Evolutionary conservation across 2,329 filamentous ascomycete species (phyloP), one percentile per base, ranked within the genome.

Genomic region (Proliferodiscus dingleyae): DNA sequence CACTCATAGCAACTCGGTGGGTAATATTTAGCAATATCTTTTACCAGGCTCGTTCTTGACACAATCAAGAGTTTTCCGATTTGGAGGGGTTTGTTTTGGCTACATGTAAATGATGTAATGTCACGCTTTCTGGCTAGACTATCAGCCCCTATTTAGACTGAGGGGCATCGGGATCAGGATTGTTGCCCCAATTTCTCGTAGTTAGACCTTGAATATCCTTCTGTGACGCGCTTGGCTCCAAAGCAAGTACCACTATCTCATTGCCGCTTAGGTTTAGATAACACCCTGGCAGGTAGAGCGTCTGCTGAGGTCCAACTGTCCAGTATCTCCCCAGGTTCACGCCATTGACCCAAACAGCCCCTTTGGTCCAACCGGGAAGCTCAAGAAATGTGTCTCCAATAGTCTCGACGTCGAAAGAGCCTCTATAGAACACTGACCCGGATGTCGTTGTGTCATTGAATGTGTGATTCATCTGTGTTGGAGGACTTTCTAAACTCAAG

Each of bases 261-360:
- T 73, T 73, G 0, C 21, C 47, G 13, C 53, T 52, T 7, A 54
- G 54, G 33, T 64, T 64, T 24, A 71, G 38, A 9, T 68, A 50
- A 13, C 62, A 64, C 2, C 70, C 70, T 0, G 71, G 71, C 2
- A 73, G 46, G 47, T 71, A 75, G 4, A 73, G 53, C n/a, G 63
- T 66, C 56, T 74, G 71, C 56, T 74, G 71, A 2, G 71, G 71
- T 0, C 71, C 71, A 26, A 73, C 58, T 11, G 60, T 56, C 71
- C 71, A 75, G 51, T 72, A 74, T 18, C 70, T 53, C 7, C 71
- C 71, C 2, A 74, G 55, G 38, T 73, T 69, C 24, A 68, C 60
- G 10, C 66, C 68, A 43, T 74, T 74, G 1, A 74, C 65, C 66
- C 68, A 74, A 0, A 73, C 66, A 15, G 64, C 62, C 0, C 71